phyloP scores from a whole-genome alignment of 306 rosid species.

The Quercus wislizeni region DNA sequence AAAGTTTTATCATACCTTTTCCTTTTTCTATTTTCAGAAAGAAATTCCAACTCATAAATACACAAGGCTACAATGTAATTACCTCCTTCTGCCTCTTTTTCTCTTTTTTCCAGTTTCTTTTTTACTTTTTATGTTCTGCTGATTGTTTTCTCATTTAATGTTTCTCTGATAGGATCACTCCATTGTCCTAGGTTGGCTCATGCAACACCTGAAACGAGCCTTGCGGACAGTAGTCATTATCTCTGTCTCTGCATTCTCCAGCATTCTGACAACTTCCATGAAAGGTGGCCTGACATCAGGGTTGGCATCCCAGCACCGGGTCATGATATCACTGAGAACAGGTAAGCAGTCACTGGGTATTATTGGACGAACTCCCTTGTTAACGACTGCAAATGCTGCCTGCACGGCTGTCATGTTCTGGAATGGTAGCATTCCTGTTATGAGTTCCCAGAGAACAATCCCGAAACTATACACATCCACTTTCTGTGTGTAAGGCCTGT shows the following conservation, averaged over 20 bases:
- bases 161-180: slow-evolving; percentile 54
- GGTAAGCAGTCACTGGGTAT: slow-evolving; percentile 81
- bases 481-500: slow-evolving; percentile 93
- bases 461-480: slow-evolving; percentile 98
- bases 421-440: slow-evolving; percentile 93
- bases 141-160: slow-evolving; percentile 24
- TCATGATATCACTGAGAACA: slow-evolving; percentile 86
- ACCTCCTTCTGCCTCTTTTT: slow-evolving; percentile 38
- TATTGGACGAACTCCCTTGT: slow-evolving; percentile 80
- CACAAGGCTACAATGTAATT: slow-evolving; percentile 52
- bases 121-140: slow-evolving; percentile 31
- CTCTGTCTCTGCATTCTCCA: slow-evolving; percentile 83
- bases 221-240: slow-evolving; percentile 88
- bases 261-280: slow-evolving; percentile 81
- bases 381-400: slow-evolving; percentile 98
- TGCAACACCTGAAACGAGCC: slow-evolving; percentile 97
- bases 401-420: slow-evolving; percentile 99
- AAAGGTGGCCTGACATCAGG: slow-evolving; percentile 91
- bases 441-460: slow-evolving; percentile 95
- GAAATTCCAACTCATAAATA: slow-evolving; percentile 56
- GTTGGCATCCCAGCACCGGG: slow-evolving; percentile 96
- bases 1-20: neutral
- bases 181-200: slow-evolving; percentile 80
- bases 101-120: slow-evolving; percentile 24
- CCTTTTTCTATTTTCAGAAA: slow-evolving; percentile 23